Conservation (phyloP, 176 grass and related monocot species). For the Raddia guianensis region DNA sequence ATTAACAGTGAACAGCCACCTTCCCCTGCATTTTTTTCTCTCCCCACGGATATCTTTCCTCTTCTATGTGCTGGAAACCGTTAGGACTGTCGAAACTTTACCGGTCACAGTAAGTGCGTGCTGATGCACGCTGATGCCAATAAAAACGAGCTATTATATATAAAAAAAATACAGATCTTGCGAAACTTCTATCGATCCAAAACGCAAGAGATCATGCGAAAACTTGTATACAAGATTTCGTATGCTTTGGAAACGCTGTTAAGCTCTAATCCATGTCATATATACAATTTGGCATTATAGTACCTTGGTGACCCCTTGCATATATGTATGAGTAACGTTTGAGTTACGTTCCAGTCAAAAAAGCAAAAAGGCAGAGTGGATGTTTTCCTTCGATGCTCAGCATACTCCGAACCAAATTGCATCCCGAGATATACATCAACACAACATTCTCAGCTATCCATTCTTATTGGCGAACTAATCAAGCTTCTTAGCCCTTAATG, state of each 20-base stretch:
- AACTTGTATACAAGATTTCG: neutral
- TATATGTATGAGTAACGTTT: neutral
- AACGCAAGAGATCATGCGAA: neutral
- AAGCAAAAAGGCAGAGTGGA: neutral
- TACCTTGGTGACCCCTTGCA: no score
- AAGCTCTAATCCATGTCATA: no score
- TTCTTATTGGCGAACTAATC: neutral
- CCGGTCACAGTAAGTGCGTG: constrained; percentile 5
- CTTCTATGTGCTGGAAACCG: constrained; percentile 36
- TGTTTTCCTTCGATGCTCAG: constrained; percentile 20
- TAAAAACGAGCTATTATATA: neutral
- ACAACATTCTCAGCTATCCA: constrained; percentile 25
- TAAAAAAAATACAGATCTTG: constrained; percentile 1
- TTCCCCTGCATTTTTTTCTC: neutral
- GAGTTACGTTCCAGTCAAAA: constrained; percentile 24
- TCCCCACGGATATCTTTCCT: constrained; percentile 1
- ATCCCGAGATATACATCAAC: neutral
- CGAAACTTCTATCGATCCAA: constrained; percentile 32
- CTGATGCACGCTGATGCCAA: constrained; percentile 14
- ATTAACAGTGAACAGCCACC: neutral
- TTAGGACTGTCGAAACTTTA: constrained; percentile 40
- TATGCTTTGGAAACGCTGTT: neutral
- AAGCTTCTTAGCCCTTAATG: neutral
- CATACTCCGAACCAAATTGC: constrained; percentile 27
- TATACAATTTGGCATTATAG: no score